phyloP scores from a whole-genome alignment of 2,329 filamentous ascomycete species.

The Acephala macrosclerotiorum region DNA sequence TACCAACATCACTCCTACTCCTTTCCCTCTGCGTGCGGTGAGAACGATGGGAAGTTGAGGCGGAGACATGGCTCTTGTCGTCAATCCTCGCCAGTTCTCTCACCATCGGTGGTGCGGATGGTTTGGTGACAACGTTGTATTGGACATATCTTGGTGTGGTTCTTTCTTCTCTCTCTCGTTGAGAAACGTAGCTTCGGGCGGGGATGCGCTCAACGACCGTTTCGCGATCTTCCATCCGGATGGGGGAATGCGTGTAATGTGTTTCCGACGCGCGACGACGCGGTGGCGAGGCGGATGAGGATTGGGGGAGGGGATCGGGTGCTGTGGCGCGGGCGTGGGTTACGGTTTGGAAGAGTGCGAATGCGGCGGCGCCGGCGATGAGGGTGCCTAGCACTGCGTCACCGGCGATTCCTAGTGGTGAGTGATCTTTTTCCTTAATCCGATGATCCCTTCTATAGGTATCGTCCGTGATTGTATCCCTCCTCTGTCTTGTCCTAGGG shows the following conservation, averaged over 20 bases:
- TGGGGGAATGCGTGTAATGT: constrained; percentile 25
- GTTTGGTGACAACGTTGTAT: constrained; percentile 20
- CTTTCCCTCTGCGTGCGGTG: constrained; percentile 11
- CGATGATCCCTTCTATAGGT: neutral
- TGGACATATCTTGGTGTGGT: constrained; percentile 27
- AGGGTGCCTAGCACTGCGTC: constrained; percentile 77
- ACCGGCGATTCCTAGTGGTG: constrained; percentile 52
- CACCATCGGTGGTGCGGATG: constrained; percentile 1
- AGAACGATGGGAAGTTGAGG: neutral
- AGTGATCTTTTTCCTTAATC: neutral
- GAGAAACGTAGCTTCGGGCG: constrained; percentile 23
- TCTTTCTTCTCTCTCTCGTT: constrained; percentile 18
- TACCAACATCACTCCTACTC: constrained; percentile 9
- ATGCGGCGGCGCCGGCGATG: constrained; percentile 80
- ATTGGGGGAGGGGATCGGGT: neutral
- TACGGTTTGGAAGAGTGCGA: constrained; percentile 79
- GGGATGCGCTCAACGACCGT: constrained; percentile 28
- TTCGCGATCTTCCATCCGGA: constrained; percentile 22
- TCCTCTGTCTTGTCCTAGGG: constrained; percentile 9
- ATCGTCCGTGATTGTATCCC: constrained; percentile 7
- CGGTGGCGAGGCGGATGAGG: neutral
- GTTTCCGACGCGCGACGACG: constrained; percentile 16
- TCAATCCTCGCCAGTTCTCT: constrained; percentile 26
- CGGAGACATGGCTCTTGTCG: constrained; percentile 25
- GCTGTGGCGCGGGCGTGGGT: constrained; percentile 60